A percentile compares a stretch with the other conserved stretches of the same genome.
Evolutionary conservation across 1,139 yeast species (phyloP).

Genomic region (Citeromyces siamensis): DNA sequence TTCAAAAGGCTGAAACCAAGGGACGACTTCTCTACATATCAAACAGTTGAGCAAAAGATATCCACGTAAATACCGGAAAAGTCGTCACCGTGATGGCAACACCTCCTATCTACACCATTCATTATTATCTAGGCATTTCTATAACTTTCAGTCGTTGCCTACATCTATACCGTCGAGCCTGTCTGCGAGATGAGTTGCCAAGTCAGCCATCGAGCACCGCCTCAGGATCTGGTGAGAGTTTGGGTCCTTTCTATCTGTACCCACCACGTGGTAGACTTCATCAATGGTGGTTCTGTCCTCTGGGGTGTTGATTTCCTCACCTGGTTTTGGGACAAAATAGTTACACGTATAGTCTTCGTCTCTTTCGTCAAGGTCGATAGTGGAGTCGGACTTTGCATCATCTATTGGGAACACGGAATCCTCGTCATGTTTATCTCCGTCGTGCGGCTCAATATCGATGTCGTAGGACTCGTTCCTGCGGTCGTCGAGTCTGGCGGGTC

Average conservation of each 20-base stretch:
- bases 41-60: too few relatives aligned
- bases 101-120: too few relatives aligned
- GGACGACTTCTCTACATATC: too few relatives aligned
- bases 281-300: background rate
- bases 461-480: constrained; percentile 4
- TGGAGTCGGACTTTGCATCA: constrained; percentile 6
- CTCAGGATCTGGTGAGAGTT: background rate
- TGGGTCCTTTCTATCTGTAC: background rate
- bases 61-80: too few relatives aligned
- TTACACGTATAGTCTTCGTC: constrained; percentile 12
- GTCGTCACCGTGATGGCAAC: too few relatives aligned
- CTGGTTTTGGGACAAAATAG: constrained; percentile 10
- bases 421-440: constrained; percentile 2
- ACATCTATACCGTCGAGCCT: background rate
- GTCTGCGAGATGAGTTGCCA: background rate
- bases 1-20: too few relatives aligned
- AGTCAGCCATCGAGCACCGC: background rate
- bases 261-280: constrained; percentile 1
- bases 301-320: constrained; percentile 12
- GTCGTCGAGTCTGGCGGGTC: background rate
- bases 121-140: too few relatives aligned
- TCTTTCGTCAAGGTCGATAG: constrained; percentile 14
- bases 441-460: constrained; percentile 4
- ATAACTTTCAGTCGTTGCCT: too few relatives aligned
- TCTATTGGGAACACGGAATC: constrained; percentile 7